phyloP scores from a whole-genome alignment of 2,329 filamentous ascomycete species.

The Colletotrichum musicola region DNA sequence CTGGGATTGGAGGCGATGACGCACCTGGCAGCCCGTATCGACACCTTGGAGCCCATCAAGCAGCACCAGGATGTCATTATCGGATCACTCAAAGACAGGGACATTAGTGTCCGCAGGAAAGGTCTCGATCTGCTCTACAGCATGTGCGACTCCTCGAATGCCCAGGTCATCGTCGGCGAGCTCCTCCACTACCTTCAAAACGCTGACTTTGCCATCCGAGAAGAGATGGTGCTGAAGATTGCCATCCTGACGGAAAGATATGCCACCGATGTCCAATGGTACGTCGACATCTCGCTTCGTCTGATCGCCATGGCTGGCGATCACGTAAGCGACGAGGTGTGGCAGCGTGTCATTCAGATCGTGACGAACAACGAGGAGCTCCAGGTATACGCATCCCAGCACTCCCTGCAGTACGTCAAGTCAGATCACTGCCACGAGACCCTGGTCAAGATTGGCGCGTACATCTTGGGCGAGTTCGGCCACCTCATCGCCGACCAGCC shows the following conservation, averaged over 20 bases:
- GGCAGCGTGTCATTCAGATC: conserved; percentile 98
- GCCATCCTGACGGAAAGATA: conserved; percentile 99
- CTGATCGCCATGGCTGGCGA: conserved; percentile 97
- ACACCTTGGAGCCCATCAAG: conserved; percentile 97
- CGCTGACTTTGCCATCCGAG: conserved; percentile 96
- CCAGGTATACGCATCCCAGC: conserved; percentile 95
- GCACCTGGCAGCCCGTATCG: conserved; percentile 91
- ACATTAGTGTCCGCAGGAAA: conserved; percentile 97
- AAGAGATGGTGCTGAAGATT: conserved; percentile 99
- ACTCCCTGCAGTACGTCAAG: conserved; percentile 92
- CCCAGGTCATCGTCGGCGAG: conserved; percentile 92
- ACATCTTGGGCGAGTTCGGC: conserved; percentile 95
- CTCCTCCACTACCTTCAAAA: conserved; percentile 94
- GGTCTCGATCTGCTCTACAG: conserved; percentile 97
- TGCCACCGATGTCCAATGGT: conserved; percentile 98
- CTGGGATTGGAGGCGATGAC: conserved; percentile 98
- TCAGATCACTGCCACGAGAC: conserved; percentile 96
- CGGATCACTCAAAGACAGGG: conserved; percentile 91
- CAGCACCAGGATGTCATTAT: conserved; percentile 97
- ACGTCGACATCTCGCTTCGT: conserved; percentile 95
- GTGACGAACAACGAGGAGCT: conserved; percentile 99
- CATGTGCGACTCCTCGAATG: conserved; percentile 98
- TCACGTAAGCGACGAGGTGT: conserved; percentile 98
- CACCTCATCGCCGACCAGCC: conserved; percentile 94
- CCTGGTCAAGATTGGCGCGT: conserved; percentile 96